phyloP scores from a whole-genome alignment of 225 moss, liverwort and hornwort genomes.

The Marchantia paleacea region DNA sequence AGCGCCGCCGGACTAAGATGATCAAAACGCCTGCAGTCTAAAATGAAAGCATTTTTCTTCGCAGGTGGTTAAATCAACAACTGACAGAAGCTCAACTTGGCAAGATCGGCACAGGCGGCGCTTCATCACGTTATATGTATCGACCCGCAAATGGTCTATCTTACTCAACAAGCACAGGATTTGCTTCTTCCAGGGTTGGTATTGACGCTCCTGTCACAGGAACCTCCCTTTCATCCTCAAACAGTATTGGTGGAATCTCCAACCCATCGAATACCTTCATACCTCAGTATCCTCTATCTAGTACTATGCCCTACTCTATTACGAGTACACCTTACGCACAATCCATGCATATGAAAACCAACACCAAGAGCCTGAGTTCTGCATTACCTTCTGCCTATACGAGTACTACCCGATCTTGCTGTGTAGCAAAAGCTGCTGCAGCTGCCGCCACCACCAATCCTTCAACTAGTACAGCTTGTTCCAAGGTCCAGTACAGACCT shows the following conservation, averaged over 20 bases:
- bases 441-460: slow-evolving; percentile 20
- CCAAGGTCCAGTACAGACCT: slow-evolving; percentile 48
- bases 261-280: slow-evolving; percentile 38
- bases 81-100: slow-evolving; percentile 94
- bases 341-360: slow-evolving; percentile 37
- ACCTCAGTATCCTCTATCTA: slow-evolving; percentile 30
- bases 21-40: neutral
- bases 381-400: slow-evolving; percentile 37
- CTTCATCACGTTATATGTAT: slow-evolving; percentile 40
- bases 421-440: slow-evolving; percentile 39
- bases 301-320: slow-evolving; percentile 21
- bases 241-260: slow-evolving; percentile 44
- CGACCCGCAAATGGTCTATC: slow-evolving; percentile 41
- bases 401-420: slow-evolving; percentile 35
- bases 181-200: slow-evolving; percentile 31
- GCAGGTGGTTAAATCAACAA: slow-evolving; percentile 99
- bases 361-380: slow-evolving; percentile 23
- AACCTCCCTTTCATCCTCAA: slow-evolving; percentile 44
- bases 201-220: slow-evolving; percentile 37
- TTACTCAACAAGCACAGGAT: slow-evolving; percentile 34
- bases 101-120: slow-evolving; percentile 49
- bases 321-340: slow-evolving; percentile 29
- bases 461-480: slow-evolving; percentile 34
- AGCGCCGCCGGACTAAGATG: too few species aligned
- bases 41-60: neutral